Percentiles rank a stretch among this genome's conserved stretches.
Evolutionary conservation across 1,284 basidiomycete genomes (phyloP).

Genomic region (Gomphus sp.): DNA sequence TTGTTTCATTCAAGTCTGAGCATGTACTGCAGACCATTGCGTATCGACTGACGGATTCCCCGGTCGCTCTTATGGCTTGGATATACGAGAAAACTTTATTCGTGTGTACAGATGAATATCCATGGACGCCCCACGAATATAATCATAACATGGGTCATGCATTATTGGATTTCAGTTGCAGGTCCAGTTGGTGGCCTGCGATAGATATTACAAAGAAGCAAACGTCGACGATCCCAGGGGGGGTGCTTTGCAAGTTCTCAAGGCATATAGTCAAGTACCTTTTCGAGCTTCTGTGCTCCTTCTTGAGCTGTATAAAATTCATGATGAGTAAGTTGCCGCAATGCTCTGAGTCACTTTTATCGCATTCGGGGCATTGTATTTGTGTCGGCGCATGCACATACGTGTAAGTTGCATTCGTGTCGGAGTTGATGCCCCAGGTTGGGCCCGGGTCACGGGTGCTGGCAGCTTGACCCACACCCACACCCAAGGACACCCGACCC

Average conservation of each 20-base stretch:
- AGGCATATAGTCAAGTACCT: slow-evolving; percentile 9
- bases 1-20: background rate
- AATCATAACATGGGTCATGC: slow-evolving; percentile 12
- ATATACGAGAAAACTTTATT: slow-evolving; percentile 13
- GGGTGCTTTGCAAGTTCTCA: background rate
- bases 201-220: slow-evolving; percentile 14
- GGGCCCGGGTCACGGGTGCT: too few relatives aligned
- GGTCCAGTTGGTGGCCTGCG: slow-evolving; percentile 10
- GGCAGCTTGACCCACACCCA: too few relatives aligned
- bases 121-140: slow-evolving; percentile 12
- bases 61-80: slow-evolving; percentile 14
- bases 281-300: slow-evolving; percentile 9
- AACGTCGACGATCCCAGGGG: background rate
- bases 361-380: too few relatives aligned
- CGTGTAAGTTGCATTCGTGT: too few relatives aligned
- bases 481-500: too few relatives aligned
- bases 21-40: slow-evolving; percentile 10
- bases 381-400: too few relatives aligned
- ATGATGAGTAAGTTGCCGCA: slow-evolving; percentile 11
- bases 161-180: slow-evolving; percentile 10
- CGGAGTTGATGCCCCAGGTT: too few relatives aligned
- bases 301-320: slow-evolving; percentile 11
- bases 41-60: slow-evolving; percentile 14
- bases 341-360: background rate
- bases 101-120: slow-evolving; percentile 13